These are phyloP conservation scores for Fusarium bulbicola DNA, from an alignment of 2,329 filamentous ascomycete species.

Conservation along the genomic window DNA sequence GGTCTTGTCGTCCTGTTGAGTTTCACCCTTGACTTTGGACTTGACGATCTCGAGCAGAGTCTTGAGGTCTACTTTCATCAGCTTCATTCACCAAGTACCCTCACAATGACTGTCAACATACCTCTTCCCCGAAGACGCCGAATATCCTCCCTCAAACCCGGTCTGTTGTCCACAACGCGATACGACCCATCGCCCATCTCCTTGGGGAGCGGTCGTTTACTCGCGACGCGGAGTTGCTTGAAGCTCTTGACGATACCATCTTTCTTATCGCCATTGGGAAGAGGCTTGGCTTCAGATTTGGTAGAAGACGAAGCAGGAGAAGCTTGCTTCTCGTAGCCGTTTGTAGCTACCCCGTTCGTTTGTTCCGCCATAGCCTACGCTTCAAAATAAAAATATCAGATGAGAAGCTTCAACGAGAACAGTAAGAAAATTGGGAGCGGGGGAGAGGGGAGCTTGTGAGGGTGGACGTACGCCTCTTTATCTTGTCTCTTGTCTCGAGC, in stretches of 20 bases:
- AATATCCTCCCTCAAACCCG: constrained; percentile 42
- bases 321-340: constrained; percentile 31
- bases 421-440: not conserved
- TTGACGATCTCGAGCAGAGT: constrained; percentile 70
- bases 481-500: not conserved
- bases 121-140: constrained; percentile 34
- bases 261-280: constrained; percentile 32
- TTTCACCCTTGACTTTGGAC: constrained; percentile 69
- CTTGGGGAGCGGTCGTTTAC: constrained; percentile 69
- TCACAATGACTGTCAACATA: not conserved
- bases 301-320: constrained; percentile 3
- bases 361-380: constrained; percentile 17
- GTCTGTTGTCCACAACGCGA: constrained; percentile 56
- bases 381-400: not conserved
- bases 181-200: constrained; percentile 72
- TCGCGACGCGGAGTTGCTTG: constrained; percentile 54
- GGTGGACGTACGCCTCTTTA: not conserved
- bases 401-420: not conserved
- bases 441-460: not conserved
- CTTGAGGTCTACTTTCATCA: constrained; percentile 61
- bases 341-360: constrained; percentile 41
- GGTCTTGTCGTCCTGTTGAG: constrained; percentile 76
- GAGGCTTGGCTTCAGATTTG: not conserved
- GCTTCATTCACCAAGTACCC: not conserved
- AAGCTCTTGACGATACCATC: constrained; percentile 41